A percentile compares a stretch with the other conserved stretches of the same genome.
Evolutionary conservation across 2,329 filamentous ascomycete species (phyloP).

Genomic region (Plenodomus tracheiphilus): DNA sequence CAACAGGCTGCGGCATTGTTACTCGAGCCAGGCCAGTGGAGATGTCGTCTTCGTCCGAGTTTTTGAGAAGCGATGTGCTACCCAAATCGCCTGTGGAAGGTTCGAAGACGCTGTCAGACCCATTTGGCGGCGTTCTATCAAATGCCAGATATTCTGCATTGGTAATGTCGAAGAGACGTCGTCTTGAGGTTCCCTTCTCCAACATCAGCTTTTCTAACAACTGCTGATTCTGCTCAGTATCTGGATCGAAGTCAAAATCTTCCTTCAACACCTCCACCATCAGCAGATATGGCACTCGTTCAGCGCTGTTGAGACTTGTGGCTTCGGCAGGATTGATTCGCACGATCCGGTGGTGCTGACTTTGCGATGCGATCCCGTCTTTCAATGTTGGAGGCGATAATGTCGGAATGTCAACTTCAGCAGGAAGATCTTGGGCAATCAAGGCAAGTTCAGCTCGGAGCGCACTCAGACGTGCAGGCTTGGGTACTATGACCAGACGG

Average conservation of each 20-base stretch:
- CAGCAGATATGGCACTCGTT: slow-evolving; percentile 81
- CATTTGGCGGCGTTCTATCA: slow-evolving; percentile 49
- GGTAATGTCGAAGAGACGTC: slow-evolving; percentile 57
- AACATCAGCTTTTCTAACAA: slow-evolving; percentile 66
- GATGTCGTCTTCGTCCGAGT: slow-evolving; percentile 53
- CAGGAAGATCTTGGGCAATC: slow-evolving; percentile 78
- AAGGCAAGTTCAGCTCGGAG: slow-evolving; percentile 78
- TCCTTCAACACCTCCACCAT: slow-evolving; percentile 83
- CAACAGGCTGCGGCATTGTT: slow-evolving; percentile 23
- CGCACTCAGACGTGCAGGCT: slow-evolving; percentile 78
- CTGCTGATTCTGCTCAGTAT: slow-evolving; percentile 71
- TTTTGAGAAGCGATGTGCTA: slow-evolving; percentile 69
- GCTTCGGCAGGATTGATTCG: slow-evolving; percentile 81
- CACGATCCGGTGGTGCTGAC: slow-evolving; percentile 80
- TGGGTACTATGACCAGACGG: slow-evolving; percentile 79
- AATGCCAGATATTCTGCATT: slow-evolving; percentile 61
- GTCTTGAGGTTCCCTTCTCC: slow-evolving; percentile 63
- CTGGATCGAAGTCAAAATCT: slow-evolving; percentile 81
- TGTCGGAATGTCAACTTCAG: slow-evolving; percentile 81
- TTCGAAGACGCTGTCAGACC: slow-evolving; percentile 77
- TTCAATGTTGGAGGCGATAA: slow-evolving; percentile 77
- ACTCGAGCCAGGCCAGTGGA: slow-evolving; percentile 37
- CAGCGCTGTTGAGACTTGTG: slow-evolving; percentile 82
- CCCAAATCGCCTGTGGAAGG: slow-evolving; percentile 78
- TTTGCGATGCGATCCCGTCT: slow-evolving; percentile 73